phyloP scores from a whole-genome alignment of 768 basidiomycete genomes.

The Russula sp. region DNA sequence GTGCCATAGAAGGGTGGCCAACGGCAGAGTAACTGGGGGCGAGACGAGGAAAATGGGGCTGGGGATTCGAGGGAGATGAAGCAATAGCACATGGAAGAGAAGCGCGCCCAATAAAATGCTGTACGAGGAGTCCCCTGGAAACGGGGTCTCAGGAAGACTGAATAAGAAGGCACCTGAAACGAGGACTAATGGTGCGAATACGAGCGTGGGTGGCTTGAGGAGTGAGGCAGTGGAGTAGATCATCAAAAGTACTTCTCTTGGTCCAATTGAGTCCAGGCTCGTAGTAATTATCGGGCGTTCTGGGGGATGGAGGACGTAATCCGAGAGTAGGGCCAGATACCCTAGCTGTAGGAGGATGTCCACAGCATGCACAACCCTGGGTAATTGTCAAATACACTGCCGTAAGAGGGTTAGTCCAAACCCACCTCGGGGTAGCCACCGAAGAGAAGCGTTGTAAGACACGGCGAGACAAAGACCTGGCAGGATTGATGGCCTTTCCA shows the following conservation, averaged over 20 bases:
- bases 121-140: constrained; percentile 38
- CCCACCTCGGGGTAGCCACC: constrained; percentile 43
- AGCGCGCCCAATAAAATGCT: constrained; percentile 37
- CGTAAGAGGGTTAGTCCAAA: not conserved
- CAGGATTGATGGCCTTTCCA: constrained; percentile 11
- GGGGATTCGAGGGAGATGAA: constrained; percentile 43
- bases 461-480: constrained; percentile 4
- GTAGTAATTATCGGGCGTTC: constrained; percentile 27
- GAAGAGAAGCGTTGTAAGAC: constrained; percentile 32
- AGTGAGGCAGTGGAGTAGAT: constrained; percentile 37
- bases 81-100: constrained; percentile 37
- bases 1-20: constrained; percentile 38
- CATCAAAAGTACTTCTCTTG: constrained; percentile 37
- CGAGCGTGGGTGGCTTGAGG: constrained; percentile 31
- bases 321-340: constrained; percentile 39
- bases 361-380: constrained; percentile 41
- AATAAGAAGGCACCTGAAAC: constrained; percentile 38
- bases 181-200: constrained; percentile 34
- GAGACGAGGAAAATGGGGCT: constrained; percentile 41
- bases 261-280: constrained; percentile 25
- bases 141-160: constrained; percentile 39
- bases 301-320: constrained; percentile 35
- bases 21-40: constrained; percentile 38
- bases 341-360: constrained; percentile 36
- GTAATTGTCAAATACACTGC: not conserved